A percentile compares a stretch with the other conserved stretches of the same genome.
Evolutionary conservation across 345 rosid species (phyloP).

Genomic region (Euphorbia pulcherrima): DNA sequence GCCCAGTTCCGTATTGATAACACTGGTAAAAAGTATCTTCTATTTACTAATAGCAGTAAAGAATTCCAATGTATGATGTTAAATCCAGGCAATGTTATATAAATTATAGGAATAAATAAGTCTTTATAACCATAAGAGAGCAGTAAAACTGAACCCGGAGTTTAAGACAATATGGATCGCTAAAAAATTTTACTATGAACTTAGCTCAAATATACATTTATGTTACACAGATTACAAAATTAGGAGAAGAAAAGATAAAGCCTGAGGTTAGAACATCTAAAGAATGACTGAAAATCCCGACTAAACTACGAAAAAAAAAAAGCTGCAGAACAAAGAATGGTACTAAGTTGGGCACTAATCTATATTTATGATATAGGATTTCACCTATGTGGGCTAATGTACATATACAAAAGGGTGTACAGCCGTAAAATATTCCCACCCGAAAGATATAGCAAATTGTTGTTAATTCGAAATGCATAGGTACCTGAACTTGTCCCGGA

Average conservation of each 20-base stretch:
- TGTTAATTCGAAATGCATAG: too few relatives aligned
- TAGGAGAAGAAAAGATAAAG: slow-evolving; percentile 5
- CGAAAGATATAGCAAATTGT: slow-evolving; percentile 21
- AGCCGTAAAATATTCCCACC: slow-evolving; percentile 30
- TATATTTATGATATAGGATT: slow-evolving; percentile 29
- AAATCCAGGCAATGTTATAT: too few relatives aligned
- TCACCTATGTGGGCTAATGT: slow-evolving; percentile 31
- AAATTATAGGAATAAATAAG: neutral
- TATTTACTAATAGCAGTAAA: too few relatives aligned
- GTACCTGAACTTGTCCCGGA: too few relatives aligned
- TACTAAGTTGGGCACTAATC: slow-evolving; percentile 35
- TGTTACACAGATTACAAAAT: slow-evolving; percentile 43
- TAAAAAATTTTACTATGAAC: slow-evolving; percentile 22
- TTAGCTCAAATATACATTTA: slow-evolving; percentile 55
- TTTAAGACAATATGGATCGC: neutral
- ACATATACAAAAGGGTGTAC: slow-evolving; percentile 30
- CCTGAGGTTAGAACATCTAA: slow-evolving; percentile 27
- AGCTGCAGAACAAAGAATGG: slow-evolving; percentile 47
- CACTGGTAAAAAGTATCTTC: neutral
- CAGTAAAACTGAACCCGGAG: neutral
- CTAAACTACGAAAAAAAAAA: slow-evolving; percentile 26
- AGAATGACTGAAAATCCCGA: slow-evolving; percentile 23
- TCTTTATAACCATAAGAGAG: neutral
- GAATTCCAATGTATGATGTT: too few relatives aligned
- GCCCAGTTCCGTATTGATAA: too few relatives aligned